Evolutionary conservation across 2,329 filamentous ascomycete genomes (phyloP), one percentile per base, ranked within the genome.

Genomic region (Rhexocercosporidium sp.): DNA sequence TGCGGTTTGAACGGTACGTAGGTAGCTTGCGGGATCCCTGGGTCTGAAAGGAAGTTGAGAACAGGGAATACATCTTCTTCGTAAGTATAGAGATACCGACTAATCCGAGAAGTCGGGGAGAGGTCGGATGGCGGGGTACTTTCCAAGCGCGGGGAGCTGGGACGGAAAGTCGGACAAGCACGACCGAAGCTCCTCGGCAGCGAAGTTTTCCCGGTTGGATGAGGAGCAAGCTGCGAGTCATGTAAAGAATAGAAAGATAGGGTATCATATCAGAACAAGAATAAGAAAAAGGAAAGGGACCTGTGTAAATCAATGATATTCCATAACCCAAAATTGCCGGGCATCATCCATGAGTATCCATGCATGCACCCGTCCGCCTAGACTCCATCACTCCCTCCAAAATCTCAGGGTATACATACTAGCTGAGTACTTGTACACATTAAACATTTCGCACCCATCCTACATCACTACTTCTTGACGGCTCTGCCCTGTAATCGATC

Each of bases 401-500:
- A 67, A 22, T 46, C 51, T 20, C 31, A 12, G 31, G 44, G 59
- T 60, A 47, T 46, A 47, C 14, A 34, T 57, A 9, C 34, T 56
- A 51, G n/a, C n/a, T n/a, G n/a, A n/a, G 39, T 29, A 31, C 12
- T 31, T 57, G 39, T 69, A 64, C 61, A 61, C 37, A 69, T 67
- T 64, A 63, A 22, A 27, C 31, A 27, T 37, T 59, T 27, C 20
- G 22, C 46, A 49, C 39, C 14, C 59, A 3, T 8, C 34, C n/a
- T 59, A 20, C 41, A 8, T 47, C 20, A 31, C 67, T 67, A 71
- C 67, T 69, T 75, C 61, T 68, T 71, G 8, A 60, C 29, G 16
- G 53, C 31, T 53, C 71, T 72, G 6, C 66, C 67, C 56, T 69
- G 69, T 22, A 63, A 14, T n/a, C 61, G 31, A 22, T 63, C 51